phyloP scores from a whole-genome alignment of 2,329 filamentous ascomycete species.

The Phialocephala sp. region DNA sequence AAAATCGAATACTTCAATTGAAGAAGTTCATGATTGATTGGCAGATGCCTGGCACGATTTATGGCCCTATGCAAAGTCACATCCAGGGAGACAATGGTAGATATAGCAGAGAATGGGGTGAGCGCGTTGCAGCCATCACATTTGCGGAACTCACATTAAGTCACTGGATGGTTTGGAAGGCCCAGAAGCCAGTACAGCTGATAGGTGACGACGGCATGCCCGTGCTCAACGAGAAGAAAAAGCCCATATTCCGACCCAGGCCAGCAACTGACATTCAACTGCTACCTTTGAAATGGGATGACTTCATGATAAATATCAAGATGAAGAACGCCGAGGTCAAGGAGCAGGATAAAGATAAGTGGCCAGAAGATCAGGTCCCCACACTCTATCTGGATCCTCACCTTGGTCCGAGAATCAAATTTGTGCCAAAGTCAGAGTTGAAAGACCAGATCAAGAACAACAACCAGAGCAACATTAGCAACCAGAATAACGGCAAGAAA shows the following conservation, averaged over 20 bases:
- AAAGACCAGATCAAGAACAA: not conserved
- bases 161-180: not conserved
- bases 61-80: constrained; percentile 11
- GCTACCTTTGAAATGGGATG: not conserved
- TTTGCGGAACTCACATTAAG: not conserved
- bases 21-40: constrained; percentile 17
- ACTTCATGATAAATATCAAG: not conserved
- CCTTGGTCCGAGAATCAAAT: not conserved
- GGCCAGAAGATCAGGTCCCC: not conserved
- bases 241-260: not conserved
- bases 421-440: not conserved
- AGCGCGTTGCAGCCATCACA: not conserved
- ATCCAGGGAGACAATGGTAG: constrained; percentile 1
- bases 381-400: not conserved
- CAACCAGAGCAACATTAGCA: not conserved
- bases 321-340: not conserved
- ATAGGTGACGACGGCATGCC: not conserved
- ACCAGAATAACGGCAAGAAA: not conserved
- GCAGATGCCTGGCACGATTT: constrained; percentile 18
- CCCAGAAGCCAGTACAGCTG: not conserved
- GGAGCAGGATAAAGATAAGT: not conserved
- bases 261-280: not conserved
- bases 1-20: constrained; percentile 24
- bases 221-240: not conserved
- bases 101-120: not conserved